Conservation (phyloP, 2,329 filamentous ascomycete genomes). For the Conoideocrella luteorostrata region DNA sequence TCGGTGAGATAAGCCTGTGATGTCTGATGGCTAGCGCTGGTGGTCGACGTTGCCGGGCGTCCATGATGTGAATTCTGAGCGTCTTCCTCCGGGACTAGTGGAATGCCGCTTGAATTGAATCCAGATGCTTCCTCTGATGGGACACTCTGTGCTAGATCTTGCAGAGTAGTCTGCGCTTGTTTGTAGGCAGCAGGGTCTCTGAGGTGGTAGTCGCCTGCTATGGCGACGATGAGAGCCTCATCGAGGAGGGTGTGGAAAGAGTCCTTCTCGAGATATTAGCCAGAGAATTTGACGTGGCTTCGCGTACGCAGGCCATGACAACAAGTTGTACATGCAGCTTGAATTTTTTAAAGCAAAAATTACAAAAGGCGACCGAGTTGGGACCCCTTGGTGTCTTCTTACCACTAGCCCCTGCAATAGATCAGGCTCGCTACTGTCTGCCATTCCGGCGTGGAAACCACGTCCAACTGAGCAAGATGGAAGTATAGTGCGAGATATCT, state of each 20-base stretch:
- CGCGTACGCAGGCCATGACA: too few species aligned
- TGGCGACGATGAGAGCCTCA: conserved; percentile 67
- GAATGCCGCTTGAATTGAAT: conserved; percentile 72
- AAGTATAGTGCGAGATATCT: neutral
- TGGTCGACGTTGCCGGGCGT: conserved; percentile 17
- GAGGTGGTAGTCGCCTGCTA: conserved; percentile 68
- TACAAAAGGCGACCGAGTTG: too few species aligned
- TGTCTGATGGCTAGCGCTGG: conserved; percentile 20
- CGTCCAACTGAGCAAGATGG: too few species aligned
- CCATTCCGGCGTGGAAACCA: too few species aligned
- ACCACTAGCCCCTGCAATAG: conserved; percentile 24
- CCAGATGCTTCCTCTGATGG: conserved; percentile 62
- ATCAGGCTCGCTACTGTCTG: conserved; percentile 15
- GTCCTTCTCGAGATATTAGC: conserved; percentile 37
- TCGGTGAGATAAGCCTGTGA: conserved; percentile 21
- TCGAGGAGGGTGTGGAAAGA: conserved; percentile 72
- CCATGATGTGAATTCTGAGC: conserved; percentile 2
- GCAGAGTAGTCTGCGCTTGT: conserved; percentile 52
- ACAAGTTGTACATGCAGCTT: neutral
- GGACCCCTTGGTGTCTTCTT: conserved; percentile 12
- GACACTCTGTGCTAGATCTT: conserved; percentile 59
- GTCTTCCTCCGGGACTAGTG: conserved; percentile 31
- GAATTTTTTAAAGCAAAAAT: too few species aligned
- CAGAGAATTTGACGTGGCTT: too few species aligned
- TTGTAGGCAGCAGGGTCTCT: conserved; percentile 42